Percentiles rank a stretch among this genome's conserved stretches.
phyloP scores from a whole-genome alignment of 192 early-diverging fungal species.

The Phycomyces nitens region DNA sequence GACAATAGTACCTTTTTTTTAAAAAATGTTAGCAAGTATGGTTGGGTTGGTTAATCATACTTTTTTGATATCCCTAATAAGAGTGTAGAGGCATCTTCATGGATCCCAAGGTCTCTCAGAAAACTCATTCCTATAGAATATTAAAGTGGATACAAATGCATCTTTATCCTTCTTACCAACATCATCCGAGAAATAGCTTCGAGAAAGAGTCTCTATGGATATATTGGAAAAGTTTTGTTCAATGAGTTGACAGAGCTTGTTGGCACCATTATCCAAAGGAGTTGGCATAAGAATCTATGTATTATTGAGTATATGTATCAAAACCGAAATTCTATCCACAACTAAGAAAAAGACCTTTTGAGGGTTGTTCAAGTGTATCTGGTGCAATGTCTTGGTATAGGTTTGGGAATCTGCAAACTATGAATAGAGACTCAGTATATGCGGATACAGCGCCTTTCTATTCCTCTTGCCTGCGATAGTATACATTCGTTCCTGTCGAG shows the following conservation, averaged over 20 bases:
- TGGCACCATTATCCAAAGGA: constrained; percentile 49
- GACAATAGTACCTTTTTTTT: neutral
- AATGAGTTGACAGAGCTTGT: constrained; percentile 49
- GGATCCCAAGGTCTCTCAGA: constrained; percentile 42
- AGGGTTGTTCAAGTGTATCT: constrained; percentile 55
- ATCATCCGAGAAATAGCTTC: constrained; percentile 58
- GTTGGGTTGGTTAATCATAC: constrained; percentile 43
- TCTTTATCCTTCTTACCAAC: constrained; percentile 22
- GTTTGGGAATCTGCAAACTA: constrained; percentile 64
- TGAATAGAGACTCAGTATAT: neutral
- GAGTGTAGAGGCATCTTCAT: constrained; percentile 41
- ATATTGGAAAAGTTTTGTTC: constrained; percentile 36
- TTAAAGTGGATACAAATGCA: neutral
- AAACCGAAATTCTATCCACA: neutral
- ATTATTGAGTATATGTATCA: neutral
- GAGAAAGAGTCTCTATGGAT: constrained; percentile 46
- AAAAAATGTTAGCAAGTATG: neutral
- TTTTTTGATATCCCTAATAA: constrained; percentile 45
- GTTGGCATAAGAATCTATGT: constrained; percentile 2
- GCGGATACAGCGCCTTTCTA: neutral
- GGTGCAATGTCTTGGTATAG: constrained; percentile 59
- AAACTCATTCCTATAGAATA: constrained; percentile 20
- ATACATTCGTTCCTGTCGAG: constrained; percentile 53
- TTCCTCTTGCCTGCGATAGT: constrained; percentile 59
- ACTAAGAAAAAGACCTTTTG: constrained; percentile 56